phyloP scores from a whole-genome alignment of 495 filamentous ascomycete genomes.

The Penicillium turbatum region DNA sequence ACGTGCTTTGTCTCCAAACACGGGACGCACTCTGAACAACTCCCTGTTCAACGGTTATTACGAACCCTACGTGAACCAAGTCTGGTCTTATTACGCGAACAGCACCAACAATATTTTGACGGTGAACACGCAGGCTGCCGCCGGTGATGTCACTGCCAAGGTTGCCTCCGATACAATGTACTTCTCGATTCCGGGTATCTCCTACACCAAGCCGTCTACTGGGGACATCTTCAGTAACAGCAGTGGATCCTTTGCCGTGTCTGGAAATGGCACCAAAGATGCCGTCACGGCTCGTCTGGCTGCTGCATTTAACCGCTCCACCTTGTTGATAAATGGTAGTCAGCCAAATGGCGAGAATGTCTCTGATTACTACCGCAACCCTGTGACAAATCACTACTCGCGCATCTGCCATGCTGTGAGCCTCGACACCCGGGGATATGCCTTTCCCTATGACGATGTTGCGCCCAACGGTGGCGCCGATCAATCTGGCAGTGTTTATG shows the following conservation, averaged over 20 bases:
- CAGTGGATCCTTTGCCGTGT: constrained; percentile 61
- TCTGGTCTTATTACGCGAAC: constrained; percentile 55
- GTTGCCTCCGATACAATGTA: constrained; percentile 47
- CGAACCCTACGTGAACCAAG: constrained; percentile 56
- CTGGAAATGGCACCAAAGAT: constrained; percentile 42
- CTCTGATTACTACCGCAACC: constrained; percentile 48
- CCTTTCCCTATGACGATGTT: constrained; percentile 79
- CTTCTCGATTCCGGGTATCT: constrained; percentile 43
- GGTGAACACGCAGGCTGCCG: constrained; percentile 59
- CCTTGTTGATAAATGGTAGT: constrained; percentile 45
- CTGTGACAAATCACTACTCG: constrained; percentile 68
- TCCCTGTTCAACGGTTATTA: constrained; percentile 60
- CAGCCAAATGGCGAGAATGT: constrained; percentile 50
- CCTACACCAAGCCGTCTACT: constrained; percentile 54
- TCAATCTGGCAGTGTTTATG: constrained; percentile 61
- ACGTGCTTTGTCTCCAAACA: constrained; percentile 63
- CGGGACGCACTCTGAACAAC: constrained; percentile 51
- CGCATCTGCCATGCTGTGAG: constrained; percentile 61
- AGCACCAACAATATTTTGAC: constrained; percentile 38
- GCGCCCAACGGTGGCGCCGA: constrained; percentile 51
- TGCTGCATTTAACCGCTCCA: constrained; percentile 66
- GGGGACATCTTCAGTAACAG: constrained; percentile 68
- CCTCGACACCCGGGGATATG: constrained; percentile 62
- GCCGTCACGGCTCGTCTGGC: constrained; percentile 61
- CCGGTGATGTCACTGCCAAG: constrained; percentile 48